Base-by-base conservation (phyloP, 2,329 filamentous ascomycete genomes). In the Epichloe amarillans region DNA sequence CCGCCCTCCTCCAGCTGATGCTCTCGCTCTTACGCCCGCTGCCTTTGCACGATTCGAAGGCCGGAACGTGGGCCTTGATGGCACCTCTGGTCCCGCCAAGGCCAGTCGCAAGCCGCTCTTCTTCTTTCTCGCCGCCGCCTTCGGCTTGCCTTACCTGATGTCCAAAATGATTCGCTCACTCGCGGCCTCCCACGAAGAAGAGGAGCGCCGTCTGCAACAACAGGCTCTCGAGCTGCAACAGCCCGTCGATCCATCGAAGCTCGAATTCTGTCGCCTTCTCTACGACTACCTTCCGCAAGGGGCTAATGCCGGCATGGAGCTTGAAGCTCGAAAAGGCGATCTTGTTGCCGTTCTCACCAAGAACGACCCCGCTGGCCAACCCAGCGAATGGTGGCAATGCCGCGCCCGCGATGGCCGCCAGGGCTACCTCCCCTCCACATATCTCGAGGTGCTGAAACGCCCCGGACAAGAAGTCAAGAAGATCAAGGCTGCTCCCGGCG, bases 341-440 rank as follows among this genome's bases (percentile, higher is more conserved):
- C 82, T 97, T 49, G 90, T 98, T 15, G 93, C 93, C 26, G 89
- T 98, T 1, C 76, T 98, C 50, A 85, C 84, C 71, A 96, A 96
- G 72, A 86, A 82, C 17, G 93, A 98, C 61, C 93, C 93, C 0
- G 80, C 91, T 62, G 93, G 93, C 42, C 89, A 93, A 60, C 81
- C 88, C 4, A 93, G 86, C 49, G 91, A 98, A 64, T 98, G 93
- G 93, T 98, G 93, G 93, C 82, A 85, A 57, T 98, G 94, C 69
- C 80, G 93, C 50, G 86, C 91, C 14, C 79, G 93, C 54, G 89
- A 97, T 64, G 90, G 89, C 44, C 79, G 88, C 26, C 83, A 95
- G 60, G 93, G 93, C 7, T 98, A 97, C 64, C 76, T 98, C 5
- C 93, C 94, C 2, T 82, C 84, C 1, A 90, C 89, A 1, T 98